These are phyloP conservation scores for Moringa oleifera DNA, from an alignment of 345 rosid genomes.

Conservation along the genomic window DNA sequence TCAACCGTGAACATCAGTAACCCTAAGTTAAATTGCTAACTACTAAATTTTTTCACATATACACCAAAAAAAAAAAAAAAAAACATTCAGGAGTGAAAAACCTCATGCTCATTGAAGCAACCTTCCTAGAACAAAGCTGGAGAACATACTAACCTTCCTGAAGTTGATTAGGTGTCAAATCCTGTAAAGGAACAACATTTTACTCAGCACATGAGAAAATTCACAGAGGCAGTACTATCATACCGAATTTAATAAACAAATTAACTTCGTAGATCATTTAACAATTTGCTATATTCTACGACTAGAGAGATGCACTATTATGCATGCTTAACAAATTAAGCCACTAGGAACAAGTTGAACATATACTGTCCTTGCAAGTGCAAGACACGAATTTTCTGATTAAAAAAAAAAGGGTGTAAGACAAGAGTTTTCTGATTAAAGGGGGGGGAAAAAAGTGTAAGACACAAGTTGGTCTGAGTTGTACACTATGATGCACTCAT, in stretches of 20 bases:
- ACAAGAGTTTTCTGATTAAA: too few species aligned
- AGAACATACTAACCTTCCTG: conserved; percentile 73
- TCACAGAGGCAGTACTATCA: background rate
- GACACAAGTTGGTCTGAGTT: too few species aligned
- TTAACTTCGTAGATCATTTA: background rate
- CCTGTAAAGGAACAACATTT: conserved; percentile 34
- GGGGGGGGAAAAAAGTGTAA: too few species aligned
- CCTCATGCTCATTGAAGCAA: background rate
- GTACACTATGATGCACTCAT: too few species aligned
- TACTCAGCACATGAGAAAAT: background rate
- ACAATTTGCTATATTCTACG: background rate
- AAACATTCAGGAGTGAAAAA: too few species aligned
- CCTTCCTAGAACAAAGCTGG: background rate
- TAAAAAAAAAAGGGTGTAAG: too few species aligned
- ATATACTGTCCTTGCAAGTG: too few species aligned
- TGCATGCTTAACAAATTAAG: too few species aligned
- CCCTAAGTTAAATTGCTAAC: background rate
- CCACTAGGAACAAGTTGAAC: too few species aligned
- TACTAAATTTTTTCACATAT: conserved; percentile 1
- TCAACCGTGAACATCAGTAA: conserved; percentile 12
- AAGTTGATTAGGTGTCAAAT: conserved; percentile 83
- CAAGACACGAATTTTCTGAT: too few species aligned
- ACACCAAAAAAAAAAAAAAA: background rate
- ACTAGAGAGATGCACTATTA: background rate
- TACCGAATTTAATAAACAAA: background rate